Base-by-base conservation (phyloP, 208 protist species). In the Lotmaria passim region DNA sequence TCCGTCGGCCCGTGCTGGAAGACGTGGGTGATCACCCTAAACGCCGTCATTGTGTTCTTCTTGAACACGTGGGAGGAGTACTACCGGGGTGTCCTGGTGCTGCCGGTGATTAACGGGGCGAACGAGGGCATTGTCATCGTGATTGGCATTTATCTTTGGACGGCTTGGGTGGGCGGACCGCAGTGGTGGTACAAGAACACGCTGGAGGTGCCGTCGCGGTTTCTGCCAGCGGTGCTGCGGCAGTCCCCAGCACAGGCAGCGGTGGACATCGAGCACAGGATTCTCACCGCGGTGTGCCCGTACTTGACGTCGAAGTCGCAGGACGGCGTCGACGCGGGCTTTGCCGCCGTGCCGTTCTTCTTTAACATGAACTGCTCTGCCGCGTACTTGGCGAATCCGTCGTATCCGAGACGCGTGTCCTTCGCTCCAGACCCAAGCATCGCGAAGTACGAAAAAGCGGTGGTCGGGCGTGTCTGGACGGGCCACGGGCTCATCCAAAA, bases 31-130 rank as follows among this genome's bases (percentile, higher is more conserved):
- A 77, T 93, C 33, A 33, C 91, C 15, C 65, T 89, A 15, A 83
- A 74, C 70, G 78, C 82, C 0, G 38, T 92, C 12, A 66, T 79
- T 19, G 72, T 82, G 2, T 96, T 96, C 61, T 84, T 94, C 66
- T 65, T 88, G 28, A 93, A 93, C 57, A 96, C 89, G 8, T 96
- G 92, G 90, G 87, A 97, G 66, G 85, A 96, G 72, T 97, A 97
- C 78, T 94, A 93, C 72, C 77, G 79, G 36, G 94, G 85, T 12
- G 73, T 77, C 39, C 83, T 97, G n/a, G 67, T 95, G 43, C 71
- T 98, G 46, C 90, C 92, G 21, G 67, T 94, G 26, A 90, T 98
- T 64, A 97, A 97, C 73, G 92, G 94, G 21, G 89, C 94, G 21
- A 96, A 93, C 69, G 94, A 97, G 64, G 94, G 92, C 19, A 84